A percentile compares a stretch with the other conserved stretches of the same genome.
Conservation (phyloP, 1,284 basidiomycete genomes). For the Meira nashicola region DNA sequence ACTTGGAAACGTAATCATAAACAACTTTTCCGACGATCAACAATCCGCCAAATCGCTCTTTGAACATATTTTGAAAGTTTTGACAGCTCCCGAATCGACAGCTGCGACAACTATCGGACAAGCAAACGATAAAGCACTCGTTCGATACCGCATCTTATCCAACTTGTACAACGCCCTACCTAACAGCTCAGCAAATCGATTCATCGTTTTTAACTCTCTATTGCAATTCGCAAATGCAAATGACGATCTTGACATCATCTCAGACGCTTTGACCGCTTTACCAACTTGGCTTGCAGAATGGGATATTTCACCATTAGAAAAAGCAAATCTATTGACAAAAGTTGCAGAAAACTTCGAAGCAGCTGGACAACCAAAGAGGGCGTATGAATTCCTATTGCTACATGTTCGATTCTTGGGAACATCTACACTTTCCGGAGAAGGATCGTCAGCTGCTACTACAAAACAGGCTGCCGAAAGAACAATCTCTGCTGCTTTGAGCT, state of each 20-base stretch:
- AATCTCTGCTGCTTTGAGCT: constrained; percentile 40
- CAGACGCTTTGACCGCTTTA: constrained; percentile 30
- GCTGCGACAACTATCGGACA: constrained; percentile 10
- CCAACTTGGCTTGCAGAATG: constrained; percentile 48
- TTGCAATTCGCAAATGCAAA: constrained; percentile 37
- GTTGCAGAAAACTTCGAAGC: constrained; percentile 37
- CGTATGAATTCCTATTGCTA: constrained; percentile 41
- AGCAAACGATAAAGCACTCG: constrained; percentile 26
- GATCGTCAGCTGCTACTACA: neutral
- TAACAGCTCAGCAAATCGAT: constrained; percentile 30
- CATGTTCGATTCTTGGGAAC: constrained; percentile 44
- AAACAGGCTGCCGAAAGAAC: constrained; percentile 33
- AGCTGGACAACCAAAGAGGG: constrained; percentile 33
- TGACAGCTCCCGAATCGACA: constrained; percentile 3
- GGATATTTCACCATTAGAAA: constrained; percentile 31
- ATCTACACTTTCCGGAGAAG: constrained; percentile 7
- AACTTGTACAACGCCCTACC: constrained; percentile 50
- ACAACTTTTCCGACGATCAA: constrained; percentile 11
- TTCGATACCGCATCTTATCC: constrained; percentile 33
- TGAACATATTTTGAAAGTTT: constrained; percentile 20
- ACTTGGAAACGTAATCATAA: constrained; percentile 33
- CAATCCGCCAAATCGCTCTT: constrained; percentile 19
- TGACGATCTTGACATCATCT: constrained; percentile 47
- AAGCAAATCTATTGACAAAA: constrained; percentile 30
- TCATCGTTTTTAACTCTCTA: constrained; percentile 35